Conservation (phyloP, 2,329 filamentous ascomycete species). For the Pseudophaeomoniella oleicola region DNA sequence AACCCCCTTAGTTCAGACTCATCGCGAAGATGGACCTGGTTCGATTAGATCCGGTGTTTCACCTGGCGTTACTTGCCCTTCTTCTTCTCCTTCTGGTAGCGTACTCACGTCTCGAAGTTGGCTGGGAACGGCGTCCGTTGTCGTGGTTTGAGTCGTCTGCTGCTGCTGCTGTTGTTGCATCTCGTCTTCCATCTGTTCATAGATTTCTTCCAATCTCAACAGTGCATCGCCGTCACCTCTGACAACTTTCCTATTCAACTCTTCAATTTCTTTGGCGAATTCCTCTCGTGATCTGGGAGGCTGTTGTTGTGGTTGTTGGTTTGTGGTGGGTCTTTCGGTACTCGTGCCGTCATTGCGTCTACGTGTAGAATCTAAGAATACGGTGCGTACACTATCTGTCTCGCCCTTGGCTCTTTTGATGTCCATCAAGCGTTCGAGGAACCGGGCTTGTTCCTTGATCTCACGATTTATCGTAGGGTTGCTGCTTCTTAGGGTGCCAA, state of each 20-base stretch:
- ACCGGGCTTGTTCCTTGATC: slow-evolving; percentile 32
- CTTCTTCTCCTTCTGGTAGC: no score
- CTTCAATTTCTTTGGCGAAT: slow-evolving; percentile 18
- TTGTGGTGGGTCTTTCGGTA: background rate
- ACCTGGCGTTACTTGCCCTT: no score
- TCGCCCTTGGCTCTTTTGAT: slow-evolving; percentile 52
- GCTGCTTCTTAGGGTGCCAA: slow-evolving; percentile 8
- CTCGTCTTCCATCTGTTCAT: slow-evolving; percentile 6
- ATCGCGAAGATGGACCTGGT: no score
- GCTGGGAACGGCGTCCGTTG: no score
- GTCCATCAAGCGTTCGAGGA: slow-evolving; percentile 51
- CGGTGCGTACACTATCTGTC: slow-evolving; percentile 47
- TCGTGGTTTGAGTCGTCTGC: background rate
- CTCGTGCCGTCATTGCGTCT: background rate
- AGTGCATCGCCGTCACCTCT: slow-evolving; percentile 22
- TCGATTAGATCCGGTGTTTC: no score
- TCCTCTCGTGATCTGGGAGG: slow-evolving; percentile 23
- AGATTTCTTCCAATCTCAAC: slow-evolving; percentile 20
- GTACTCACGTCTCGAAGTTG: no score
- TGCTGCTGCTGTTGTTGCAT: slow-evolving; percentile 5
- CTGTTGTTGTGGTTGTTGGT: slow-evolving; percentile 6
- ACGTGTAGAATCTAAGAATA: slow-evolving; percentile 28
- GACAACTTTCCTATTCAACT: slow-evolving; percentile 19
- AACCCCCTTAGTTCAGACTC: no score
- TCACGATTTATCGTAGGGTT: slow-evolving; percentile 14